Evolutionary conservation across 1,284 basidiomycete species (phyloP).

Genomic region (Ceratobasidium sp.): DNA sequence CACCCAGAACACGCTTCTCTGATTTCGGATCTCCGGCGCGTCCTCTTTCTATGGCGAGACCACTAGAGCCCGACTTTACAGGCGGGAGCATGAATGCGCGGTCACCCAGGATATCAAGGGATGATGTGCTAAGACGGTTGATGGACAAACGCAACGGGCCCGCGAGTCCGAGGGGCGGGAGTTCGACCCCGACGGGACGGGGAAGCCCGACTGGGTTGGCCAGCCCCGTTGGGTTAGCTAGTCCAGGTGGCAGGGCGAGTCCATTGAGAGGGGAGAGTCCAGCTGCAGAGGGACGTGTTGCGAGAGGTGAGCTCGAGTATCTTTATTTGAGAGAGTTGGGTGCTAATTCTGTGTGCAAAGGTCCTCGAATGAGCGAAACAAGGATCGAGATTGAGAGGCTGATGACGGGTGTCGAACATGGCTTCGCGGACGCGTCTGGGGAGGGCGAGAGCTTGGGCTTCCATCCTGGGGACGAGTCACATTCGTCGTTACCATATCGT

Average conservation of each 20-base stretch:
- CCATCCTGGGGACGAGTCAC: conserved; percentile 32
- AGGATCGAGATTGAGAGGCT: conserved; percentile 66
- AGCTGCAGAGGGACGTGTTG: conserved; percentile 9
- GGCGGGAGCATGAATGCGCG: conserved; percentile 39
- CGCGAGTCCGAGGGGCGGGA: conserved; percentile 10
- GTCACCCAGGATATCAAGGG: conserved; percentile 39
- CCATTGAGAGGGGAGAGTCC: conserved; percentile 21
- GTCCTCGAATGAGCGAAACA: conserved; percentile 39
- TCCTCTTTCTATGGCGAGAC: background rate
- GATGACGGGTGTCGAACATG: conserved; percentile 53
- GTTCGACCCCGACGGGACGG: conserved; percentile 12
- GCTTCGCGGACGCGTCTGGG: conserved; percentile 43
- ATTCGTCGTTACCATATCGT: conserved; percentile 28
- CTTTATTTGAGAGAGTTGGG: background rate
- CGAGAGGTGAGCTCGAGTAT: background rate
- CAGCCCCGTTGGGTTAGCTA: no score
- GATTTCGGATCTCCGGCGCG: background rate
- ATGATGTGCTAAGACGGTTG: conserved; percentile 37
- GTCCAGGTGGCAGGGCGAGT: background rate
- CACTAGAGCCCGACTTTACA: conserved; percentile 13
- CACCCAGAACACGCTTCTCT: background rate
- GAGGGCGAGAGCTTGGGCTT: conserved; percentile 27
- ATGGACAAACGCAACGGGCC: conserved; percentile 18
- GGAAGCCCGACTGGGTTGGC: background rate
- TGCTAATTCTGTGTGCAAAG: conserved; percentile 6